Evolutionary conservation across 2,329 filamentous ascomycete genomes (phyloP).

Genomic region (Graphium sp.): DNA sequence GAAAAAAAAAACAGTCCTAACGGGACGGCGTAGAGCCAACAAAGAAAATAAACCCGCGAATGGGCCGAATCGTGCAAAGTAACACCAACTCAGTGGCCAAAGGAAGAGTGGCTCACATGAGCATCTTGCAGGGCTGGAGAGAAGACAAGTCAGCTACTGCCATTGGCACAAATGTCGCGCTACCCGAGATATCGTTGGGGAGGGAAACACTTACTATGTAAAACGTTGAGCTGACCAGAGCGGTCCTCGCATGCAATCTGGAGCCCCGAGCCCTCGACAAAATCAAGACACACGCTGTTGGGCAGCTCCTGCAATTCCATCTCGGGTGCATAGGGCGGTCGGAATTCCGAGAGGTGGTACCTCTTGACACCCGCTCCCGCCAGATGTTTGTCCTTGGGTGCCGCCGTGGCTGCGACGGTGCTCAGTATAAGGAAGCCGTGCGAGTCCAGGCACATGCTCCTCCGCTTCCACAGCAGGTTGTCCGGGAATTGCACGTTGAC

Average conservation of each 20-base stretch:
- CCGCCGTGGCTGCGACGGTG: constrained; percentile 26
- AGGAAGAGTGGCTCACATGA: constrained; percentile 13
- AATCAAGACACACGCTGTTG: constrained; percentile 55
- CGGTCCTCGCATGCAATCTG: constrained; percentile 50
- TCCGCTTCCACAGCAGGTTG: constrained; percentile 88
- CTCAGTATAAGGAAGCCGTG: constrained; percentile 72
- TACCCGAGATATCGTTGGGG: not conserved
- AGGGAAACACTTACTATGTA: constrained; percentile 28
- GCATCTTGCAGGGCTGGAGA: constrained; percentile 17
- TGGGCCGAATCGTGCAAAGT: constrained; percentile 2
- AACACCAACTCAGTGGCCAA: constrained; percentile 3
- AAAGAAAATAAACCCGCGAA: constrained; percentile 4
- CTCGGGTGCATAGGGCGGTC: constrained; percentile 64
- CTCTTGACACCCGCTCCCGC: constrained; percentile 41
- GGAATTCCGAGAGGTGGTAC: constrained; percentile 78
- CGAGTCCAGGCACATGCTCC: constrained; percentile 72
- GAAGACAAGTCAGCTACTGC: constrained; percentile 2
- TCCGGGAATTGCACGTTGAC: constrained; percentile 97
- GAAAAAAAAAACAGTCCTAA: constrained; percentile 4
- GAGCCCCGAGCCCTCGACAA: constrained; percentile 41
- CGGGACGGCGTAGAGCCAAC: constrained; percentile 2
- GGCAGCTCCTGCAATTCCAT: constrained; percentile 86
- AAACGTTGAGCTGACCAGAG: constrained; percentile 33
- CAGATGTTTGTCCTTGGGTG: constrained; percentile 34
- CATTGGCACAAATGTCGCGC: constrained; percentile 1